phyloP scores from a whole-genome alignment of 345 rosid genomes.

The Hibiscus trionum region DNA sequence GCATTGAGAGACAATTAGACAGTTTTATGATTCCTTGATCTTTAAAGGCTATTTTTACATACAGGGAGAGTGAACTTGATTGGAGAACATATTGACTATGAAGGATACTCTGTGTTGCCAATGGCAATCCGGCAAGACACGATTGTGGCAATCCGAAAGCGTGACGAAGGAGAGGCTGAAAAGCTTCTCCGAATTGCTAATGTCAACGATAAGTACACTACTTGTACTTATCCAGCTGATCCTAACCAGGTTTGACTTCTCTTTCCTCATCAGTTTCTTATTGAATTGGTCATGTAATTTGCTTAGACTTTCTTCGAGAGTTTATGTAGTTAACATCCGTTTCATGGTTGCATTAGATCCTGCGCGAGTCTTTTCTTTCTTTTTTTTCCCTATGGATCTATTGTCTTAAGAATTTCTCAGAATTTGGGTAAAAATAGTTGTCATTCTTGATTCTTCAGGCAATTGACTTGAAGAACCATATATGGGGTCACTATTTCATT shows the following conservation, averaged over 20 bases:
- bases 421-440: not conserved
- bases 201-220: slow-evolving; percentile 58
- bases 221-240: slow-evolving; percentile 75
- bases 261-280: not conserved
- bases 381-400: not conserved
- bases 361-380: not conserved
- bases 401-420: not conserved
- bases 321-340: too few species aligned
- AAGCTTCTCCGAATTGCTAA: slow-evolving; percentile 63
- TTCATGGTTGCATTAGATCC: not conserved
- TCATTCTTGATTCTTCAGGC: slow-evolving; percentile 37
- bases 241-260: slow-evolving; percentile 33
- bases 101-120: slow-evolving; percentile 94
- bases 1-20: too few species aligned
- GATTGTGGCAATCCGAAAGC: slow-evolving; percentile 65
- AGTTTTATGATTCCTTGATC: too few species aligned
- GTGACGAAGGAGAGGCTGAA: slow-evolving; percentile 30
- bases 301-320: not conserved
- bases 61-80: slow-evolving; percentile 96
- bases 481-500: slow-evolving; percentile 92
- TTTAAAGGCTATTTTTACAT: not conserved
- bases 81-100: slow-evolving; percentile 96
- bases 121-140: slow-evolving; percentile 98
- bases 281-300: not conserved
- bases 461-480: slow-evolving; percentile 80